phyloP scores from a whole-genome alignment of 2,329 filamentous ascomycete genomes.

The Plectosphaerella plurivora region DNA sequence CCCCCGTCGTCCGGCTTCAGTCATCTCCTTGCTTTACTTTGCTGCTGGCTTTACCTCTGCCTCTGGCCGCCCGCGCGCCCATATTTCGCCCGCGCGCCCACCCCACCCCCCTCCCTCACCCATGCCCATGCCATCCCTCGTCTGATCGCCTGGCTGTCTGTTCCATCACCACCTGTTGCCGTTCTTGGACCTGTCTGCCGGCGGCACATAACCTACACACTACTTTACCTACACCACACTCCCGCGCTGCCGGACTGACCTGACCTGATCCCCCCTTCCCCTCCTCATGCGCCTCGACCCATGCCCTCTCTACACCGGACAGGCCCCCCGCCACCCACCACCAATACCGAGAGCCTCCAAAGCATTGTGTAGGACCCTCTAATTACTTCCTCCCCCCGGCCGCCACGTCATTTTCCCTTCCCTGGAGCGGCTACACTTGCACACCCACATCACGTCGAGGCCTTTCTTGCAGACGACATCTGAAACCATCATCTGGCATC shows the following conservation, averaged over 20 bases:
- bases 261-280: too few species aligned
- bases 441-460: too few species aligned
- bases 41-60: too few species aligned
- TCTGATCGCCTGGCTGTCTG: neutral
- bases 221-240: too few species aligned
- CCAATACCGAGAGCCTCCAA: neutral
- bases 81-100: neutral
- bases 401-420: neutral
- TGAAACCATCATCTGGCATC: neutral
- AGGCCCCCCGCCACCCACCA: neutral
- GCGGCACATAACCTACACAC: neutral
- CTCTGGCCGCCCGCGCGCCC: too few species aligned
- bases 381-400: neutral
- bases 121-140: neutral
- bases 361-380: neutral
- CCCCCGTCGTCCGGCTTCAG: neutral
- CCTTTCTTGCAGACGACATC: neutral
- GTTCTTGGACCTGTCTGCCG: neutral
- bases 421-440: too few species aligned
- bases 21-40: too few species aligned
- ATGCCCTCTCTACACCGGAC: neutral
- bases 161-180: neutral
- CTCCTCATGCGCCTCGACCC: too few species aligned
- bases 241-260: too few species aligned
- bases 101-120: neutral